phyloP scores from a whole-genome alignment of 1,139 yeast species.

The Starmera stellimalicola region DNA sequence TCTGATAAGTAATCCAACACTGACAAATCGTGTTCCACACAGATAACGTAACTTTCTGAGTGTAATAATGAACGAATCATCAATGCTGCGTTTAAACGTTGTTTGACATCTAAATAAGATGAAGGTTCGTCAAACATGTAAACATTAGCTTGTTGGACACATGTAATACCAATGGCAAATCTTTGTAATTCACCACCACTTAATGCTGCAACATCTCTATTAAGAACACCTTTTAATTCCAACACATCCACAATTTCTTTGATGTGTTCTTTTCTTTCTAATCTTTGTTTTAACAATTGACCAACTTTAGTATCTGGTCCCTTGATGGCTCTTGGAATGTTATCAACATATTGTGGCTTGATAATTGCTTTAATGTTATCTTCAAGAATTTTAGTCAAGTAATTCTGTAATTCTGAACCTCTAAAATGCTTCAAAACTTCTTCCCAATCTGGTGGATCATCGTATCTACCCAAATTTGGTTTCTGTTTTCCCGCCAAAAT shows the following conservation, averaged over 20 bases:
- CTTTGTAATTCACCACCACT: slow-evolving; percentile 99
- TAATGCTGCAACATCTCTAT: slow-evolving; percentile 79
- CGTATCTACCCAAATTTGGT: slow-evolving; percentile 90
- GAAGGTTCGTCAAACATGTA: slow-evolving; percentile 99
- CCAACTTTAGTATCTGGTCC: slow-evolving; percentile 86
- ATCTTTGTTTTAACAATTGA: slow-evolving; percentile 65
- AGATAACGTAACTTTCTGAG: slow-evolving; percentile 76
- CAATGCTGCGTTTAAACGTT: slow-evolving; percentile 95
- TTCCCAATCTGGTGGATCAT: slow-evolving; percentile 96
- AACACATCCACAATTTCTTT: slow-evolving; percentile 57
- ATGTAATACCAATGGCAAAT: slow-evolving; percentile 95
- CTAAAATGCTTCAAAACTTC: slow-evolving; percentile 85
- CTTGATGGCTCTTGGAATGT: slow-evolving; percentile 90
- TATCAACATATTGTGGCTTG: slow-evolving; percentile 97
- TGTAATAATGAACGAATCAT: slow-evolving; percentile 77
- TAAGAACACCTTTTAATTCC: slow-evolving; percentile 65
- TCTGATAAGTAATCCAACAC: slow-evolving; percentile 95
- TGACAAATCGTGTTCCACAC: slow-evolving; percentile 97
- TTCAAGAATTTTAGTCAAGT: slow-evolving; percentile 86
- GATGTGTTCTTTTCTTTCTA: slow-evolving; percentile 55
- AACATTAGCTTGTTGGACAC: slow-evolving; percentile 90
- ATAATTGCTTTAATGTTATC: slow-evolving; percentile 90
- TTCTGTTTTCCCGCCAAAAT: slow-evolving; percentile 97
- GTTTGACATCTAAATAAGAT: slow-evolving; percentile 95
- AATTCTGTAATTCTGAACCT: slow-evolving; percentile 95